Conservation (phyloP, 2,329 filamentous ascomycete species). For the Amylocarpus encephaloides region DNA sequence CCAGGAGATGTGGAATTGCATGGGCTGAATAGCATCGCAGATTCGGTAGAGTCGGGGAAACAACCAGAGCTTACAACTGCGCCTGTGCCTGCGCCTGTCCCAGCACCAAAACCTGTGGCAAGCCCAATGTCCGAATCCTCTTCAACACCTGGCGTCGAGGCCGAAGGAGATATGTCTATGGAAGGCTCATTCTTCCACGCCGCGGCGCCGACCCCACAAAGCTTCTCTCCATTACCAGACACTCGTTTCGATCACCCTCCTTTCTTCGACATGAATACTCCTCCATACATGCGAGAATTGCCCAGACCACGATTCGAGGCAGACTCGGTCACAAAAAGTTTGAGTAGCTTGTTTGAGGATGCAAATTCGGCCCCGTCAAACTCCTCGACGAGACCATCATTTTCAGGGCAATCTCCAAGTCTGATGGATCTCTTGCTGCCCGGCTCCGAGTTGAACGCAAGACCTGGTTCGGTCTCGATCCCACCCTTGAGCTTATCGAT, state of each 20-base stretch:
- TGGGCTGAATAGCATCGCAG: constrained; percentile 18
- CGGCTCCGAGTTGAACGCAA: constrained; percentile 40
- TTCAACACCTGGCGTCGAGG: constrained; percentile 21
- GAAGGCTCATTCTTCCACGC: constrained; percentile 29
- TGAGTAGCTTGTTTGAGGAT: constrained; percentile 34
- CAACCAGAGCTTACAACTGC: too few species aligned
- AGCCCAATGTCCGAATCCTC: constrained; percentile 21
- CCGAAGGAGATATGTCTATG: constrained; percentile 25
- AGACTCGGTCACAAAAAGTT: constrained; percentile 32
- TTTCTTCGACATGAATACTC: constrained; percentile 30
- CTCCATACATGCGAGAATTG: constrained; percentile 25
- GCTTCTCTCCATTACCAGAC: constrained; percentile 17
- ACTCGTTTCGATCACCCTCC: constrained; percentile 24
- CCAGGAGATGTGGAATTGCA: not conserved
- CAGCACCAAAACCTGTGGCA: constrained; percentile 5
- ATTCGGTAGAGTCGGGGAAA: constrained; percentile 20
- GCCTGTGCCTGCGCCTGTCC: too few species aligned
- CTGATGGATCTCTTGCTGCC: constrained; percentile 43
- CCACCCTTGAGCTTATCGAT: constrained; percentile 20
- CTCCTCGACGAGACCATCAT: constrained; percentile 28
- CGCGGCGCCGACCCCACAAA: constrained; percentile 22
- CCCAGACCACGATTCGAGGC: constrained; percentile 29
- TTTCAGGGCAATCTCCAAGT: constrained; percentile 42
- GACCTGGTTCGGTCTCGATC: constrained; percentile 20
- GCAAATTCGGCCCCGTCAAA: constrained; percentile 27